These are phyloP conservation scores for Hamigera avellanea DNA, from an alignment of 495 filamentous ascomycete genomes.

Conservation along the genomic window DNA sequence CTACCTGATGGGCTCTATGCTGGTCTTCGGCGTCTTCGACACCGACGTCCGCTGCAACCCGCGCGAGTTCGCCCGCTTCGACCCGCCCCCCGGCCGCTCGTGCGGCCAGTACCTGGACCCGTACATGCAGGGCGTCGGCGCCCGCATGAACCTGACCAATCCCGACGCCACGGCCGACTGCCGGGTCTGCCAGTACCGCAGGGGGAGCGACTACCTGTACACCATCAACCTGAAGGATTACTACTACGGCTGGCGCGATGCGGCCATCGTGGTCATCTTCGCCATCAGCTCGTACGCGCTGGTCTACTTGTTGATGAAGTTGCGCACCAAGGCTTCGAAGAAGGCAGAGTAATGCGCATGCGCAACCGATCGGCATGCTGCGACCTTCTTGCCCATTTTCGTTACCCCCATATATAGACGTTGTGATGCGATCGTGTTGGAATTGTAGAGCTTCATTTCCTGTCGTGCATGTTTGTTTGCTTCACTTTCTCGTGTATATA, in stretches of 20 bases:
- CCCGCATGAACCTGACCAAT: constrained; percentile 40
- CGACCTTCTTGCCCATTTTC: no score
- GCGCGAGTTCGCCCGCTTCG: constrained; percentile 46
- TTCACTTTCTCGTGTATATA: no score
- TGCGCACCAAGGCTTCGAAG: constrained; percentile 11
- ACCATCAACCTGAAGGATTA: constrained; percentile 28
- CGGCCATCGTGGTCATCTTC: constrained; percentile 33
- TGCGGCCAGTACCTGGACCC: constrained; percentile 47
- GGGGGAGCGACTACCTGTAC: constrained; percentile 27
- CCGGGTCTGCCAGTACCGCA: constrained; percentile 42
- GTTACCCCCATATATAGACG: no score
- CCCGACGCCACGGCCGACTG: constrained; percentile 42
- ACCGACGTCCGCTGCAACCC: constrained; percentile 42
- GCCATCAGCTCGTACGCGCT: constrained; percentile 32
- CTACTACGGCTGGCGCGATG: constrained; percentile 33
- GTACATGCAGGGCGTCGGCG: constrained; percentile 37
- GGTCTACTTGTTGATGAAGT: constrained; percentile 39
- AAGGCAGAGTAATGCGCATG: constrained; percentile 9
- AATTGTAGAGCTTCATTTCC: no score
- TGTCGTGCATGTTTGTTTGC: no score
- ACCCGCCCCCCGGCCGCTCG: constrained; percentile 35
- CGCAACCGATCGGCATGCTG: no score
- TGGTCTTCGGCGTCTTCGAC: constrained; percentile 46
- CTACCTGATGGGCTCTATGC: constrained; percentile 50
- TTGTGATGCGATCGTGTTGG: no score